Evolutionary conservation across 192 early-diverging fungal species (phyloP), one percentile per base, ranked within the genome.

Genomic region (Coemansia sp.): DNA sequence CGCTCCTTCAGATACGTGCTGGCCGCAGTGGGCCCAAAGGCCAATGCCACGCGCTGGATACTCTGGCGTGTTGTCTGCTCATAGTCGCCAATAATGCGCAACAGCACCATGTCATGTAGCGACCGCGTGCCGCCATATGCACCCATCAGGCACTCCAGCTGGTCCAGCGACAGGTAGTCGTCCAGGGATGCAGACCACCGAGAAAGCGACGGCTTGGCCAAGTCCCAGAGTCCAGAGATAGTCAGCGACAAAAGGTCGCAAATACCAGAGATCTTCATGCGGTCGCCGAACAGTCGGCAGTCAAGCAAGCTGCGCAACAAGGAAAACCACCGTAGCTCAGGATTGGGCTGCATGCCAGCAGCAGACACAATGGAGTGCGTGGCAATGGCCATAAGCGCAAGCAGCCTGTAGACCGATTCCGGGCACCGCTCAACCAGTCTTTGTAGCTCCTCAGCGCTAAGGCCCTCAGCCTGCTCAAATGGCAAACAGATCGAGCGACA

Each of bases 41-140:
- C 68, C 48, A 83, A 23, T 0, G 64, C 63, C 16, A 59, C 75
- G n/a, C 81, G 76, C 62, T 45, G 38, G 14, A 83, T 58, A 43
- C 81, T 83, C 58, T 83, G 81, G 8, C 81, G 45, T 13, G 81
- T 74, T 14, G 46, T 58, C 1, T 37, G 36, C 56, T 83, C 81
- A 34, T 83, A 83, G 34, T 62, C 64, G 20, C 31, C 39, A 24
- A 83, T 62, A 4, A 83, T 67, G 13, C 66, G 59, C 40, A 75
- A 50, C 14, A 78, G 40, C 1, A 69, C 60, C 7, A 3, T 42
- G n/a, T 83, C 81, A 6, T 66, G 35, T 3, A 50, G 16, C 38
- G 72, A 60, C 36, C 60, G 28, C 3, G 65, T 83, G n/a, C 76
- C 81, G 23, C 56, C 14, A 38, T 74, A 83, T 11, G 69, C 75